Evolutionary conservation across 2,329 filamentous ascomycete species (phyloP).

Genomic region (Penicillium occitanis): DNA sequence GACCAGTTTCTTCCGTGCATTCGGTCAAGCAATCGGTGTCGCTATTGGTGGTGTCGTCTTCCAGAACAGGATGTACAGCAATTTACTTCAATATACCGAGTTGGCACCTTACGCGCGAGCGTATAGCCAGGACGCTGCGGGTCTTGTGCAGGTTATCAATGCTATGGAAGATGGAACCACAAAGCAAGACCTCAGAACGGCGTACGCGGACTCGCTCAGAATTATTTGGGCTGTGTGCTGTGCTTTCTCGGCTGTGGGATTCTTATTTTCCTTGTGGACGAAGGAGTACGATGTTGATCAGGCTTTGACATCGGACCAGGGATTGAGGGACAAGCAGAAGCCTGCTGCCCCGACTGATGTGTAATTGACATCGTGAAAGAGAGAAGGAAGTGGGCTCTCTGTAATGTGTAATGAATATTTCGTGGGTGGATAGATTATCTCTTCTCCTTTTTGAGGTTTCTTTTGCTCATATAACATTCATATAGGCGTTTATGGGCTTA

Average conservation of each 20-base stretch:
- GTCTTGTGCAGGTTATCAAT: conserved; percentile 60
- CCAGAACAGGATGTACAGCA: conserved; percentile 53
- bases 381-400: not conserved
- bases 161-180: conserved; percentile 47
- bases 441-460: not conserved
- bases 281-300: conserved; percentile 49
- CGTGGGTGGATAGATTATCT: not conserved
- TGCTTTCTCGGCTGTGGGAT: conserved; percentile 52
- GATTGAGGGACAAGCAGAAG: conserved; percentile 24
- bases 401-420: not conserved
- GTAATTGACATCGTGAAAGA: not conserved
- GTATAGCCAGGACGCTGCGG: conserved; percentile 59
- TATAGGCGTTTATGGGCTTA: no score
- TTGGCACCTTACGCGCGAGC: conserved; percentile 50
- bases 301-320: conserved; percentile 36
- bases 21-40: conserved; percentile 66
- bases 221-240: conserved; percentile 59
- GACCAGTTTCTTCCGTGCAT: conserved; percentile 65
- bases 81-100: conserved; percentile 40
- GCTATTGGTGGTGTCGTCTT: conserved; percentile 68
- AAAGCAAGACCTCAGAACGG: conserved; percentile 50
- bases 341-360: not conserved
- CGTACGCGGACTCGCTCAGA: conserved; percentile 56
- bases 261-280: conserved; percentile 55
- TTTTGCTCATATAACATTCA: not conserved